Evolutionary conservation across 352 stramenopile species (phyloP).

Genomic region (Globisporangium cylindrosporum): DNA sequence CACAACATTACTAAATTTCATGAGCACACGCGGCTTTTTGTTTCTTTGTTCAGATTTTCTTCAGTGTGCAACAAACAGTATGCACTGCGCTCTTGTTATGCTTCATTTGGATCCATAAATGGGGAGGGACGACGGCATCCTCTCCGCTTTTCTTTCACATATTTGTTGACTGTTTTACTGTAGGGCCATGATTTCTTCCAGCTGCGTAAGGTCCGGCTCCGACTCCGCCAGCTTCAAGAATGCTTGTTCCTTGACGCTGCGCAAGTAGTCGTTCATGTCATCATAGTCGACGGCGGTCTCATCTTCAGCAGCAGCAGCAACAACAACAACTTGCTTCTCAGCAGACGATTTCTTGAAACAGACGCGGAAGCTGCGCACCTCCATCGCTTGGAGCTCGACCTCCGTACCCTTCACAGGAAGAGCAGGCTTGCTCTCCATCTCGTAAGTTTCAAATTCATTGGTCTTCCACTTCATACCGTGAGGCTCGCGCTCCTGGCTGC

Average conservation of each 20-base stretch:
- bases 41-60: constrained; percentile 3
- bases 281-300: background rate
- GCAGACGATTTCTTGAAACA: constrained; percentile 36
- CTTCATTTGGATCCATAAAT: background rate
- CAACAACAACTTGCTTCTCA: background rate
- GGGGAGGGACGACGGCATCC: constrained; percentile 3
- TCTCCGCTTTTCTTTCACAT: constrained; percentile 5
- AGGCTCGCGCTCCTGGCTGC: constrained; percentile 16
- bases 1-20: background rate
- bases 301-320: background rate
- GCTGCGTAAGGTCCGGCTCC: constrained; percentile 20
- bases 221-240: constrained; percentile 14
- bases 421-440: constrained; percentile 17
- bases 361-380: constrained; percentile 92
- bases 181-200: constrained; percentile 36
- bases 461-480: constrained; percentile 33
- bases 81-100: background rate
- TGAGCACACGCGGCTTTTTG: background rate
- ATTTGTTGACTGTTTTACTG: constrained; percentile 20
- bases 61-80: no score
- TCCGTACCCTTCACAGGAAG: constrained; percentile 49
- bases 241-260: constrained; percentile 19
- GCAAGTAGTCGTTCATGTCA: constrained; percentile 9
- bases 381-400: constrained; percentile 86
- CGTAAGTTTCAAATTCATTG: constrained; percentile 20